Percentiles rank a stretch among this genome's conserved stretches.
Conservation (phyloP, 345 rosid genomes). For the Hibiscus trionum region DNA sequence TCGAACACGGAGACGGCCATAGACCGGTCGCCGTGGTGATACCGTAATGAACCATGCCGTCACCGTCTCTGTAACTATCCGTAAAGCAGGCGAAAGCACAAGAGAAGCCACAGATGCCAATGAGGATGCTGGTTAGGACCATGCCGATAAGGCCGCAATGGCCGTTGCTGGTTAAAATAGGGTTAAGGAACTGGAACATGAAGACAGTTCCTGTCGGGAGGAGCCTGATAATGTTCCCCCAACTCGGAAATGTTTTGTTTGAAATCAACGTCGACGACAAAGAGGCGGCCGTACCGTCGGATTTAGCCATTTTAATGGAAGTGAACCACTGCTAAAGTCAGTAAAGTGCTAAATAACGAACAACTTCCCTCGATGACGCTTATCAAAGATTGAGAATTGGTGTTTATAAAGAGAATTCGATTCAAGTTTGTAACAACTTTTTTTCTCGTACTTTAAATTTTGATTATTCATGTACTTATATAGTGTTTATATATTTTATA, state of each 20-base stretch:
- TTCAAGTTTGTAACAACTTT: too few relatives aligned
- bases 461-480: too few relatives aligned
- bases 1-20: conserved; percentile 37
- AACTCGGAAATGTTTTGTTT: conserved; percentile 4
- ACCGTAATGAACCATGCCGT: conserved; percentile 49
- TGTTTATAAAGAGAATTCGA: too few relatives aligned
- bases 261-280: conserved; percentile 18
- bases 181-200: conserved; percentile 70
- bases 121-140: conserved; percentile 41
- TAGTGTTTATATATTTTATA: too few relatives aligned
- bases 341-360: too few relatives aligned
- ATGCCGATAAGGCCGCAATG: conserved; percentile 37
- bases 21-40: conserved; percentile 52
- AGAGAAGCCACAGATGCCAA: conserved; percentile 52
- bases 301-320: conserved; percentile 3
- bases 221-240: conserved; percentile 65
- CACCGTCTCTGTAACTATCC: conserved; percentile 50
- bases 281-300: not conserved
- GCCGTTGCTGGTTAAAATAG: conserved; percentile 64
- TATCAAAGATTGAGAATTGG: too few relatives aligned
- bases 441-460: too few relatives aligned
- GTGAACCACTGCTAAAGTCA: too few relatives aligned
- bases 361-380: too few relatives aligned
- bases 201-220: conserved; percentile 89
- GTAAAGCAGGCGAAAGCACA: conserved; percentile 67